Conservation (phyloP, 305 asterid genomes). For the Solanum hybrid region DNA sequence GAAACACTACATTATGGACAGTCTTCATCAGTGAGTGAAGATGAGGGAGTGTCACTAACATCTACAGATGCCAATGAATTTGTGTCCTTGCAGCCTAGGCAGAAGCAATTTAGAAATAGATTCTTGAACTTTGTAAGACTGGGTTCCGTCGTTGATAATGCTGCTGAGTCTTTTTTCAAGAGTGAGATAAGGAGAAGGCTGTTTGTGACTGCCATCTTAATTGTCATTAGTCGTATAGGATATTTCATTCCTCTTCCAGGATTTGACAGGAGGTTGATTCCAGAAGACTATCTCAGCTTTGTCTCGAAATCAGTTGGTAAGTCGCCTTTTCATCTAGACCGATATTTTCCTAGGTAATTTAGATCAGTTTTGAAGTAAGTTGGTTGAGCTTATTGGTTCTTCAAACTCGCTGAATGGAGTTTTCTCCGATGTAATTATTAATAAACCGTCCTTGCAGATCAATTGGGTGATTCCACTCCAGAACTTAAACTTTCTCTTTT, state of each 20-base stretch:
- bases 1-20: constrained; percentile 42
- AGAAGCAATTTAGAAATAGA: constrained; percentile 55
- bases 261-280: constrained; percentile 88
- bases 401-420: neutral
- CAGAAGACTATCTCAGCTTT: constrained; percentile 83
- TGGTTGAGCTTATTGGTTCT: neutral
- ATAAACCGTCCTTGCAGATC: constrained; percentile 44
- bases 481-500: constrained; percentile 93
- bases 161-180: constrained; percentile 88
- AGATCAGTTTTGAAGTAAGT: neutral
- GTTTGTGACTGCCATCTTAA: constrained; percentile 71
- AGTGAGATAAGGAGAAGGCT: constrained; percentile 95
- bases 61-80: constrained; percentile 11
- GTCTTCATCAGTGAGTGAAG: constrained; percentile 24
- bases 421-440: neutral
- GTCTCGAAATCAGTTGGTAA: constrained; percentile 83
- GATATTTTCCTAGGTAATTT: neutral
- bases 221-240: constrained; percentile 79
- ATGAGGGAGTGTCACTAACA: constrained; percentile 11
- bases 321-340: constrained; percentile 8
- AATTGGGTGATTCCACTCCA: constrained; percentile 73
- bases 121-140: constrained; percentile 54
- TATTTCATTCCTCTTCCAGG: constrained; percentile 97
- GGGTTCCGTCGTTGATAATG: constrained; percentile 68
- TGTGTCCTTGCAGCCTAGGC: constrained; percentile 21